Percentiles rank a stretch among this genome's conserved stretches.
phyloP scores from a whole-genome alignment of 139 green algal genomes.

The Zygnema circumcarinatum region DNA sequence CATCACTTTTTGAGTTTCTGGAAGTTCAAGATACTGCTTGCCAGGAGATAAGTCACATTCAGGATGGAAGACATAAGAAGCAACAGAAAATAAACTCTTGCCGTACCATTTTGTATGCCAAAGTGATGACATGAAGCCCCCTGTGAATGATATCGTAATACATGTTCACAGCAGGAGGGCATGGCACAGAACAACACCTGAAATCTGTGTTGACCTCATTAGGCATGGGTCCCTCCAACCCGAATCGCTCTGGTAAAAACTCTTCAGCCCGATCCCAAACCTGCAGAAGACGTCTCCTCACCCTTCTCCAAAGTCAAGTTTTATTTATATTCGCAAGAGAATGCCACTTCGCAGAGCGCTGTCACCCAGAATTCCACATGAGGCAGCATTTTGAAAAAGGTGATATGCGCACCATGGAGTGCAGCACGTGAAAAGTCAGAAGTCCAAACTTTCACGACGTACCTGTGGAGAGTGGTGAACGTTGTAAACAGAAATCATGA shows the following conservation, averaged over 20 bases:
- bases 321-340: slow-evolving; percentile 1
- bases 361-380: no score
- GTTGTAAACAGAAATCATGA: slow-evolving; percentile 98
- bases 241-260: slow-evolving; percentile 94
- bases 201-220: slow-evolving; percentile 98
- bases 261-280: slow-evolving; percentile 79
- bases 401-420: no score
- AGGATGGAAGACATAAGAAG: neutral
- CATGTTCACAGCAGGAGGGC: no score
- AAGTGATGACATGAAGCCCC: no score
- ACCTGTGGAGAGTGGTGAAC: slow-evolving; percentile 84
- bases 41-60: neutral
- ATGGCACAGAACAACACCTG: slow-evolving; percentile 48
- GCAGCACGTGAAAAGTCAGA: no score
- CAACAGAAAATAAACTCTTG: neutral
- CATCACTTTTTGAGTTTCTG: slow-evolving; percentile 8
- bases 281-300: slow-evolving; percentile 61
- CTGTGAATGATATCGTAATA: no score
- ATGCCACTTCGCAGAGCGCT: no score
- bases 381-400: no score
- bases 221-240: slow-evolving; percentile 84
- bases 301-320: slow-evolving; percentile 12
- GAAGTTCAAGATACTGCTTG: neutral
- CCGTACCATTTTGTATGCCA: no score
- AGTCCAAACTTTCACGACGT: no score